Evolutionary conservation across 805 yeast species (phyloP).

Genomic region (Starmerella khaoyaiensis): DNA sequence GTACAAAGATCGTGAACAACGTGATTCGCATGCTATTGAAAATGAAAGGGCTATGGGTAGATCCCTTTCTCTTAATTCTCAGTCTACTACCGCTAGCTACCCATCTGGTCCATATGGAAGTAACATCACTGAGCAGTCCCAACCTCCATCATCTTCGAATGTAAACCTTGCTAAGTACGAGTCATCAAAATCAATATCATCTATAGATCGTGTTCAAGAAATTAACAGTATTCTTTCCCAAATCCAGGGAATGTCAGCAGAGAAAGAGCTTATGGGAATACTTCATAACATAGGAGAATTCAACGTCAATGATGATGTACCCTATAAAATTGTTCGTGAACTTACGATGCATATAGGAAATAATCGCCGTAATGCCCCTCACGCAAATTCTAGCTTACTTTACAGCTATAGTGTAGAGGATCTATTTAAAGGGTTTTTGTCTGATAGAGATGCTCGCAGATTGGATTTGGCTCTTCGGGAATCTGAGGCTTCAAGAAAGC

Average conservation of each 20-base stretch:
- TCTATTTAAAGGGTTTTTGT: conserved; percentile 55
- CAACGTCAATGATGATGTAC: conserved; percentile 33
- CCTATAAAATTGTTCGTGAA: conserved; percentile 51
- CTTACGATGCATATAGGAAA: conserved; percentile 39
- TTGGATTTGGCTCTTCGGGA: conserved; percentile 46
- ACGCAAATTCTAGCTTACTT: conserved; percentile 29
- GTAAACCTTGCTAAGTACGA: background rate
- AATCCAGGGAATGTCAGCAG: conserved; percentile 39
- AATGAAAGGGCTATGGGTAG: no score
- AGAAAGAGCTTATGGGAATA: conserved; percentile 11
- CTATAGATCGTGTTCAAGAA: conserved; percentile 31
- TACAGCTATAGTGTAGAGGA: conserved; percentile 66
- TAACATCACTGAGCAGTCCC: background rate
- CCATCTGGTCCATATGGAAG: conserved; percentile 5
- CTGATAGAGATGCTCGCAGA: conserved; percentile 73
- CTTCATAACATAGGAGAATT: conserved; percentile 44
- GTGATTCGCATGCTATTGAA: no score
- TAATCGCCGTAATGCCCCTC: conserved; percentile 33
- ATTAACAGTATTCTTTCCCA: conserved; percentile 45
- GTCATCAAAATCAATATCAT: background rate
- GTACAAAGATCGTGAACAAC: no score
- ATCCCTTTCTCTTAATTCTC: no score
- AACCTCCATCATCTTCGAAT: background rate
- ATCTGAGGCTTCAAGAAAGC: conserved; percentile 39
- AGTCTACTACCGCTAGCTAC: background rate